Base-by-base conservation (phyloP, 148 eudicot species). In the Suaeda aralocaspica region DNA sequence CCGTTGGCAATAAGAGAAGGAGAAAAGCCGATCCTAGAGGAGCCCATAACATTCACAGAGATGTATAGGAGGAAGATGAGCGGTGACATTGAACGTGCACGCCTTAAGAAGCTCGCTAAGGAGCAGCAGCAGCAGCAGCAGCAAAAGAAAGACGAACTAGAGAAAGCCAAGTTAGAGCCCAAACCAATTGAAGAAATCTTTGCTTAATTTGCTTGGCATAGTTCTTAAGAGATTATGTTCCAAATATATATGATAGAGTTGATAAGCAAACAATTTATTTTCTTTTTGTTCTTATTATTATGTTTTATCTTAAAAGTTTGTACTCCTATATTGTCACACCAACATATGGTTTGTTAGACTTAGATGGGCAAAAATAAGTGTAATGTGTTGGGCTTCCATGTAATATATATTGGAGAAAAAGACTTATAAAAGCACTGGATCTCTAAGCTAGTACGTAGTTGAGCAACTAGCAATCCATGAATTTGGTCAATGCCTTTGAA, bases 11-110 rank as follows among this genome's bases (percentile, higher is more conserved):
- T 93, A 25, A 45, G 84, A 45, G 96, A 93, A 68, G 98, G 96
- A 5, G 98, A 93, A 81, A 93, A 84, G 57, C 49, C 96, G 7
- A 72, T 93, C 9, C 64, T 93, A 13, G 95, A 90, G 0, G 86
- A 72, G 73, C 87, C 98, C 18, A 90, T 91, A 57, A 84, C 96
- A 0, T 93, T 87, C 22, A 58, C 79, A 0, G 96, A 87, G 63
- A 90, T 91, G 98, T 93, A 93, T 26, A 77, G 77, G 81, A 84
- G 77, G 82, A 93, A 93, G 83, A 89, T 89, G 91, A 75, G 74
- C 79, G 81, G 78, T 67, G 90, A 86, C 42, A 68, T 88, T 45
- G 88, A 86, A 71, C 74, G 82, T 0, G 86, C 90, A 1, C 81
- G 81, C 52, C 84, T 82, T 21, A 86, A 88, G 84, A 86, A 86